Conservation (phyloP, 176 grass and related monocot genomes). For the Zoysia pacifica region DNA sequence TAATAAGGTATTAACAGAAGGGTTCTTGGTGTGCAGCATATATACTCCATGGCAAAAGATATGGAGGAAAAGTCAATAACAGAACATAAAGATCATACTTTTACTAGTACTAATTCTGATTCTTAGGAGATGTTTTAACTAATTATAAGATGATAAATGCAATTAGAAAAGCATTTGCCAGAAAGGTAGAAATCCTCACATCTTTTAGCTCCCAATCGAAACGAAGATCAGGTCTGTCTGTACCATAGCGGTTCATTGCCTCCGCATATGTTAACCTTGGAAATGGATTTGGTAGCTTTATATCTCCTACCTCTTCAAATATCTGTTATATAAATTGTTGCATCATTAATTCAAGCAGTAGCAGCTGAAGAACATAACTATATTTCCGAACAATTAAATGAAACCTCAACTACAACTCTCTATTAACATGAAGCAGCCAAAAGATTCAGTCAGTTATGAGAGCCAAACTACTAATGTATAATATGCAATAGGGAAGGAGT, state of each 20-base stretch:
- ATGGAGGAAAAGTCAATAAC: neutral
- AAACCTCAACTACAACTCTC: constrained; percentile 14
- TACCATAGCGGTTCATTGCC: constrained; percentile 86
- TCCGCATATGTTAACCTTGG: constrained; percentile 83
- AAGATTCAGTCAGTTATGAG: neutral
- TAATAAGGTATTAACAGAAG: constrained; percentile 1
- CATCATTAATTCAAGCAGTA: constrained; percentile 28
- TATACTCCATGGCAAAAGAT: constrained; percentile 2
- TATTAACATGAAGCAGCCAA: constrained; percentile 7
- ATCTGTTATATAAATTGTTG: constrained; percentile 58
- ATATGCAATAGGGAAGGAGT: neutral
- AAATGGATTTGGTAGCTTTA: constrained; percentile 86
- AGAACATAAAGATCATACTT: neutral
- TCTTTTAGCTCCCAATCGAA: constrained; percentile 89
- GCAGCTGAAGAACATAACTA: constrained; percentile 5
- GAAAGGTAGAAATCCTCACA: constrained; percentile 59
- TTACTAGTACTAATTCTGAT: neutral
- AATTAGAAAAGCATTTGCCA: constrained; percentile 29
- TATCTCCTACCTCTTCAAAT: constrained; percentile 73
- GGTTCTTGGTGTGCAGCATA: neutral
- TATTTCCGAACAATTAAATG: neutral
- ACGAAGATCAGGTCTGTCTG: constrained; percentile 94
- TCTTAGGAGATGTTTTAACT: constrained; percentile 1
- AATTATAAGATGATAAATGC: constrained; percentile 3
- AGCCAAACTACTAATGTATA: neutral